A percentile compares a stretch with the other conserved stretches of the same genome.
These are phyloP conservation scores for Malus hybrid DNA, from an alignment of 331 rosid species.

Conservation along the genomic window DNA sequence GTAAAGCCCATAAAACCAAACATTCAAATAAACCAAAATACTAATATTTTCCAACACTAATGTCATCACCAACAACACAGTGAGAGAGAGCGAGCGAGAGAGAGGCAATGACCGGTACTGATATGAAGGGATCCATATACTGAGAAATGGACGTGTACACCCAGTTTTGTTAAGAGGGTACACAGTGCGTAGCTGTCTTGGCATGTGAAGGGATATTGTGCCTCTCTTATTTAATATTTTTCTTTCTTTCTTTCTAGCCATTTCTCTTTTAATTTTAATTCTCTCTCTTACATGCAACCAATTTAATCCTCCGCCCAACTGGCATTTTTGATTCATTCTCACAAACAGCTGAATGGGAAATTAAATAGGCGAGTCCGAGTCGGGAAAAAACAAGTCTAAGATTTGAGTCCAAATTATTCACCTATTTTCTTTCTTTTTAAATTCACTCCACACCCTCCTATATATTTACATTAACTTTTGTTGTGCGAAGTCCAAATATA, in stretches of 20 bases:
- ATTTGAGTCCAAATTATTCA: slow-evolving; percentile 22
- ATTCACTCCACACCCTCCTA: slow-evolving; percentile 13
- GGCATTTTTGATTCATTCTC: slow-evolving; percentile 47
- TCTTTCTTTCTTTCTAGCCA: slow-evolving; percentile 11
- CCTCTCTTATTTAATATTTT: slow-evolving; percentile 2
- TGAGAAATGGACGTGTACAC: slow-evolving; percentile 52
- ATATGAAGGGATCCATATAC: slow-evolving; percentile 26
- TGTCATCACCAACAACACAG: background rate
- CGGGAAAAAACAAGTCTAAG: slow-evolving; percentile 44
- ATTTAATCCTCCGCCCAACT: slow-evolving; percentile 44
- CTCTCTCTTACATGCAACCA: slow-evolving; percentile 45
- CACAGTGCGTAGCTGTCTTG: slow-evolving; percentile 72
- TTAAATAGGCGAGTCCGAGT: slow-evolving; percentile 25
- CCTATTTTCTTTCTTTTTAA: slow-evolving; percentile 2
- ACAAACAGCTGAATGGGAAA: slow-evolving; percentile 9
- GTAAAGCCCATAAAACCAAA: too few species aligned
- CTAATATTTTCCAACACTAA: too few species aligned
- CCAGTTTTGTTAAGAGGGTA: slow-evolving; percentile 47
- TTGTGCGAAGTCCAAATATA: slow-evolving; percentile 16
- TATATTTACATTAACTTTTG: slow-evolving; percentile 20
- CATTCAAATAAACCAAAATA: too few species aligned
- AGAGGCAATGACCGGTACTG: slow-evolving; percentile 7
- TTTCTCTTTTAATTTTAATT: slow-evolving; percentile 19
- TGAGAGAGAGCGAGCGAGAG: background rate
- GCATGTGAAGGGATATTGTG: slow-evolving; percentile 55